Evolutionary conservation across 441 rosid species (phyloP).

Genomic region (Populus hybrid): DNA sequence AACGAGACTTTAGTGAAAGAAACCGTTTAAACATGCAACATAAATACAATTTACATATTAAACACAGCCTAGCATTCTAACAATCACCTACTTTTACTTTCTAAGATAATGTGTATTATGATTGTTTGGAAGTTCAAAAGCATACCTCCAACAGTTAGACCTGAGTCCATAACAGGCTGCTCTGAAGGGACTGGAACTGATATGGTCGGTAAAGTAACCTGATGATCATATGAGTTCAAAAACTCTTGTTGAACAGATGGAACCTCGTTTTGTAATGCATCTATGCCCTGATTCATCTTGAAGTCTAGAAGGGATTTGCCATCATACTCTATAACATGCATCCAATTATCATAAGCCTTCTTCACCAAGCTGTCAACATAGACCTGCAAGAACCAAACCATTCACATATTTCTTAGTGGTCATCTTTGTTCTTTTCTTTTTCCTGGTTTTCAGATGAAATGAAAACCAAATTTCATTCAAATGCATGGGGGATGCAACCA

Average conservation of each 20-base stretch:
- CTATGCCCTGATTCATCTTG: slow-evolving; percentile 42
- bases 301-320: slow-evolving; percentile 64
- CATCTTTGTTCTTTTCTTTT: not conserved
- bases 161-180: slow-evolving; percentile 52
- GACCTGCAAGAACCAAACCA: slow-evolving; percentile 40
- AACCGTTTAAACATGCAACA: not conserved
- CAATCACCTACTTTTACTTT: not conserved
- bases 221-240: slow-evolving; percentile 44
- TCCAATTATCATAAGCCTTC: slow-evolving; percentile 94
- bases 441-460: not conserved
- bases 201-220: slow-evolving; percentile 34
- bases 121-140: slow-evolving; percentile 1
- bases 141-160: slow-evolving; percentile 61
- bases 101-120: not conserved
- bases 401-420: slow-evolving; percentile 10
- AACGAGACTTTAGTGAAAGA: not conserved
- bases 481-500: not conserved
- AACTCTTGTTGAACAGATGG: slow-evolving; percentile 35
- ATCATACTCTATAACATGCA: slow-evolving; percentile 88
- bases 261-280: slow-evolving; percentile 34
- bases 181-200: slow-evolving; percentile 50
- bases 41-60: not conserved
- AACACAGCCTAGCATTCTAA: not conserved
- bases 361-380: slow-evolving; percentile 79
- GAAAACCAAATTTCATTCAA: not conserved